A percentile compares a stretch with the other conserved stretches of the same genome.
Evolutionary conservation across 805 yeast genomes (phyloP).

Genomic region (Ogataea nitratoaversa): DNA sequence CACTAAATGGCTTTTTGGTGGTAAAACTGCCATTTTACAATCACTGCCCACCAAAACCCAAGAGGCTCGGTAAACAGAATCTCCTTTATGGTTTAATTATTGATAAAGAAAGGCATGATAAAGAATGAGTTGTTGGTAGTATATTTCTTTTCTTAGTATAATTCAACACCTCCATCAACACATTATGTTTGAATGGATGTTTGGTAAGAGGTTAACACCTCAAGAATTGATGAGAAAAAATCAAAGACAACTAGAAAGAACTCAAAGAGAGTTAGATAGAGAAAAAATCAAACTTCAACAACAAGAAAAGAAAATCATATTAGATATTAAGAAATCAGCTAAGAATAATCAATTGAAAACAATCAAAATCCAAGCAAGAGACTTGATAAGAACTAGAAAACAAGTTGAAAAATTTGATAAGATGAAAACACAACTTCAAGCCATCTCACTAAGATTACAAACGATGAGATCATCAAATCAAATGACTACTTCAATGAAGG

Average conservation of each 20-base stretch:
- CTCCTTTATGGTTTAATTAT: no score
- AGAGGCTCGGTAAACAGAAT: no score
- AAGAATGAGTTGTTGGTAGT: background rate
- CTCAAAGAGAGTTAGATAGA: slow-evolving; percentile 88
- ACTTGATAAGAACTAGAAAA: slow-evolving; percentile 80
- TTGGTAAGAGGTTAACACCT: slow-evolving; percentile 90
- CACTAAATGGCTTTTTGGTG: no score
- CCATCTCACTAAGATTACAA: slow-evolving; percentile 86
- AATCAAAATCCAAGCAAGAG: slow-evolving; percentile 94
- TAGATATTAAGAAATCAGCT: slow-evolving; percentile 88
- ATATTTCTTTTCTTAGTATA: no score
- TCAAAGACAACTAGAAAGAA: slow-evolving; percentile 90
- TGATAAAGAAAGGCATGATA: background rate
- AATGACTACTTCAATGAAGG: slow-evolving; percentile 92
- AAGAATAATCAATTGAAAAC: slow-evolving; percentile 85
- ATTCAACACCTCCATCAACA: no score
- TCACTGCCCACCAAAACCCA: no score
- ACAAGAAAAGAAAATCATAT: slow-evolving; percentile 84
- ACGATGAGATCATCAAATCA: slow-evolving; percentile 91
- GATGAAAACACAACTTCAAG: slow-evolving; percentile 95
- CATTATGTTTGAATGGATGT: slow-evolving; percentile 83
- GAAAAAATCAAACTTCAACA: slow-evolving; percentile 82
- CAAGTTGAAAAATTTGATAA: slow-evolving; percentile 82
- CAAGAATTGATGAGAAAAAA: slow-evolving; percentile 93
- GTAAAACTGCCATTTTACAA: no score